Evolutionary conservation across 257 asterid species (phyloP).

Genomic region (Penstemon newberryi): DNA sequence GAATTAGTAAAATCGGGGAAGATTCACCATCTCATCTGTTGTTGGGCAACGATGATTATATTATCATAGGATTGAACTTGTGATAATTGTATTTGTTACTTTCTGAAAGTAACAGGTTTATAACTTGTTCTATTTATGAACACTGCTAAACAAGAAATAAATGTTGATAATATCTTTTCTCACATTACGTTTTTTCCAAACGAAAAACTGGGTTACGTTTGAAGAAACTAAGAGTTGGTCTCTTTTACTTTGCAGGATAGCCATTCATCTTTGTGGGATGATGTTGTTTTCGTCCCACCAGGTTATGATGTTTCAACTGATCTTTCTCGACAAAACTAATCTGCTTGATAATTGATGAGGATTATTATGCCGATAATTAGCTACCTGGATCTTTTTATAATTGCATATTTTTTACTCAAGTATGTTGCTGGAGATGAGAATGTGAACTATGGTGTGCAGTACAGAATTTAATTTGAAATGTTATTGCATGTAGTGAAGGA

Average conservation of each 20-base stretch:
- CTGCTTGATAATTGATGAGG: not conserved
- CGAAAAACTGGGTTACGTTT: no score
- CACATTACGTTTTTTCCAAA: no score
- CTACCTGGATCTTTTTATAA: not conserved
- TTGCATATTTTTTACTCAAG: not conserved
- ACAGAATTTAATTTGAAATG: not conserved
- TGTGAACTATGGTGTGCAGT: no score
- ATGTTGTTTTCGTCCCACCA: constrained; percentile 88
- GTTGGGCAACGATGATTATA: no score
- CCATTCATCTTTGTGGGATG: constrained; percentile 65
- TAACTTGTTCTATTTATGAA: no score
- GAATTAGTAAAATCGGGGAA: no score
- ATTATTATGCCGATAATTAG: not conserved
- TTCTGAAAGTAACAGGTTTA: not conserved
- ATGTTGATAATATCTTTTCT: no score
- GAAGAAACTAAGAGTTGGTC: not conserved
- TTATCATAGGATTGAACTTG: no score
- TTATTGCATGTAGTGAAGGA: not conserved
- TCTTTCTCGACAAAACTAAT: constrained; percentile 31
- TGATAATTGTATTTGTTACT: no score
- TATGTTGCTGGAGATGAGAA: not conserved
- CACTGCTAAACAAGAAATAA: no score
- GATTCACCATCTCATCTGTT: no score
- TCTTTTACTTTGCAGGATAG: constrained; percentile 54
- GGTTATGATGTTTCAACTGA: constrained; percentile 76